These are phyloP conservation scores for Pyrus communis DNA, from an alignment of 306 rosid species.

Conservation along the genomic window DNA sequence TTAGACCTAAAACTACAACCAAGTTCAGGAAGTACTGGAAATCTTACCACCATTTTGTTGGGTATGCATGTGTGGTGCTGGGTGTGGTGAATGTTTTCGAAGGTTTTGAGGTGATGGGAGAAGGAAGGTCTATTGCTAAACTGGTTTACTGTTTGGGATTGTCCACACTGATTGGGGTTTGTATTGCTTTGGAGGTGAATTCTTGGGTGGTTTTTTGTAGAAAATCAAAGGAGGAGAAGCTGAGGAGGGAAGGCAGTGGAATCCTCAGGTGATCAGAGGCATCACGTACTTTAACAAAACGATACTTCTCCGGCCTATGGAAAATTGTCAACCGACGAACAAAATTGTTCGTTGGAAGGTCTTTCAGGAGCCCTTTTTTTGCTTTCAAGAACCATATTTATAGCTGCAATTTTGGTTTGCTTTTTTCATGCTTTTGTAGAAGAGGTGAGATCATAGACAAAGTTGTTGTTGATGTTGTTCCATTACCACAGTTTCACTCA, in stretches of 20 bases:
- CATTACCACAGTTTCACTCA: not conserved
- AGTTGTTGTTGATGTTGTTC: not conserved
- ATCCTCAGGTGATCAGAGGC: constrained; percentile 22
- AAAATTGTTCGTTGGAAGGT: not conserved
- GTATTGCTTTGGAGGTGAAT: constrained; percentile 80
- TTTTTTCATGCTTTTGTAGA: not conserved
- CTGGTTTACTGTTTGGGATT: constrained; percentile 61
- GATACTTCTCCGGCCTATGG: not conserved
- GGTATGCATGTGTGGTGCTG: constrained; percentile 88
- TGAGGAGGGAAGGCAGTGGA: constrained; percentile 72
- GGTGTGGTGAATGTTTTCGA: constrained; percentile 83
- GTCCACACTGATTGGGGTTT: constrained; percentile 60
- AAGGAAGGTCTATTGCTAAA: constrained; percentile 69
- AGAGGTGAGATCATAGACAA: not conserved
- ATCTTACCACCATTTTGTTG: constrained; percentile 87
- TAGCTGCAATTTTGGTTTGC: not conserved
- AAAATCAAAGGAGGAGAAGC: constrained; percentile 70
- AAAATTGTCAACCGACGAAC: not conserved
- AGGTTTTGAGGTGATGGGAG: constrained; percentile 87
- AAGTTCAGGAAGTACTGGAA: constrained; percentile 91
- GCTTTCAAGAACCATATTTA: not conserved
- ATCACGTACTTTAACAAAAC: not conserved
- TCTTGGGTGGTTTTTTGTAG: constrained; percentile 91
- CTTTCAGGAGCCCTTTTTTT: not conserved
- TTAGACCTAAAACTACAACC: constrained; percentile 72